Base-by-base conservation (phyloP, 2,329 filamentous ascomycete genomes). In the Diaporthe humulicola region DNA sequence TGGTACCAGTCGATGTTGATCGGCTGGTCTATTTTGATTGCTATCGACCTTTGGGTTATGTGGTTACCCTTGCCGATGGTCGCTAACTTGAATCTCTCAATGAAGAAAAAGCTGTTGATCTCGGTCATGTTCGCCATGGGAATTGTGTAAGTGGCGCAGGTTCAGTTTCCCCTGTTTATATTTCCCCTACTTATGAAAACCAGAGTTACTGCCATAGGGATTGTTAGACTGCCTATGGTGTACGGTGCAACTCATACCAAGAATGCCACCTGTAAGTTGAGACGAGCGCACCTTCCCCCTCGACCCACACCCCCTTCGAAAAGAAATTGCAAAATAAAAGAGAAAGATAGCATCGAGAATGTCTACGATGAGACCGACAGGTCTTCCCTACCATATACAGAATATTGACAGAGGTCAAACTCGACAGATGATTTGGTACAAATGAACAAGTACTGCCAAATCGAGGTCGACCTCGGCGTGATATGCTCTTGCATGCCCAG, bases 401-500 rank as follows among this genome's bases (percentile, higher is more conserved):
- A n/a, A n/a, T n/a, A n/a, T n/a, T n/a, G n/a, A n/a, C n/a, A 7
- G 45, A 22, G 10, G 8, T 22, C 6, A 50, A 52, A 15, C 22
- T 17, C 4, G 15, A 52, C 30, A 70, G 67, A 57, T 45, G 67
- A 70, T 45, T 15, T 70, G 19, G 67, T 70, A 7, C 10, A 36
- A 28, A 61, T 73, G 58, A 25, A 14, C 45, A 73, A 42, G 14
- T 73, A 10, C 40, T 73, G 54, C 28, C 28, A 57, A 22, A n/a
- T 66, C 36, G 71, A 73, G 48, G 64, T 73, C 30, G 38, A 73
- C 45, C 57, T 73, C 1, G 71, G 71, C 3, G 57, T 73, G 8
- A 73, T 66, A 8, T 73, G 71, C 45, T 36, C 58, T 3, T 73
- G 71, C 45, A 73, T 73, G 71, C 71, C 71, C n/a, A 70, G 67